phyloP scores from a whole-genome alignment of 371 early-diverging fungal species.

The Scutellospora calospora region DNA sequence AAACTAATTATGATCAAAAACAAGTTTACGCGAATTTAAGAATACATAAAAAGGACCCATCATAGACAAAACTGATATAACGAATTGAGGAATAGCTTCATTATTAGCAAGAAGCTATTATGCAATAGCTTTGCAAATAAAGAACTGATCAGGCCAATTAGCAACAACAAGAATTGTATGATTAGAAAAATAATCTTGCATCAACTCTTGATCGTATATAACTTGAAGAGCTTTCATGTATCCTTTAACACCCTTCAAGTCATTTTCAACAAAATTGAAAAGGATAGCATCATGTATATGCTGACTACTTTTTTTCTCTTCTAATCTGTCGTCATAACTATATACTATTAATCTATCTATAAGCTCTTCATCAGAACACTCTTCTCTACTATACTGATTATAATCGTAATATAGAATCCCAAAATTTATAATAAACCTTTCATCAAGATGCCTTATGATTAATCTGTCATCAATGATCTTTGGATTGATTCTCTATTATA shows the following conservation, averaged over 20 bases:
- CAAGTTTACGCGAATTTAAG: neutral
- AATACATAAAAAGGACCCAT: conserved; percentile 6
- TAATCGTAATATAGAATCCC: neutral
- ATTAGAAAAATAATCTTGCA: conserved; percentile 1
- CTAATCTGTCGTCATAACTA: conserved; percentile 17
- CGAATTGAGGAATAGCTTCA: neutral
- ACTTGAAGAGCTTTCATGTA: neutral
- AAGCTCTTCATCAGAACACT: conserved; percentile 12
- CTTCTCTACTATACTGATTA: neutral
- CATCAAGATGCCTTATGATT: neutral
- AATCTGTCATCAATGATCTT: neutral
- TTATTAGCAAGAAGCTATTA: neutral
- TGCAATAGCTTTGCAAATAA: conserved; percentile 3
- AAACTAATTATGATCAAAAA: neutral
- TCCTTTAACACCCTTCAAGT: neutral
- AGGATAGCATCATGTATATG: neutral
- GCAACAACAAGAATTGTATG: conserved; percentile 15
- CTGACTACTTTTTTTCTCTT: conserved; percentile 2
- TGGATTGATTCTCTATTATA: neutral
- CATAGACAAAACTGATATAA: neutral
- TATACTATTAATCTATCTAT: neutral
- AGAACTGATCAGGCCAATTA: neutral
- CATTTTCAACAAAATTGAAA: conserved; percentile 15
- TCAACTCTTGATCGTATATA: neutral
- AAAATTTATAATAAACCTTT: conserved; percentile 22